These are phyloP conservation scores for Diaporthe sp. DNA, from an alignment of 2,329 filamentous ascomycete genomes.

Conservation along the genomic window DNA sequence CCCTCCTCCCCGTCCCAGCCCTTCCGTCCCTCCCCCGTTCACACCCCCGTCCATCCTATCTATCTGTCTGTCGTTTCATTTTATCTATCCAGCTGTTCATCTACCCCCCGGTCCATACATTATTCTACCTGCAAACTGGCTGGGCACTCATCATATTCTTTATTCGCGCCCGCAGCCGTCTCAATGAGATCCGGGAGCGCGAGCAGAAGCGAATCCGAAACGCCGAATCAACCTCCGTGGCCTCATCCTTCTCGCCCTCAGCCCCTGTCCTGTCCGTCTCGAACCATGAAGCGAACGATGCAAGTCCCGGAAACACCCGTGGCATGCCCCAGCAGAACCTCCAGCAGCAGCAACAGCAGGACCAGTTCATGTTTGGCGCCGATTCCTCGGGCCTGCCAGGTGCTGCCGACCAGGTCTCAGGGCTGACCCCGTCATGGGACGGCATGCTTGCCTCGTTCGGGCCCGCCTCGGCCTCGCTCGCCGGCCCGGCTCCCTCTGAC, in stretches of 20 bases:
- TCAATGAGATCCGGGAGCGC: slow-evolving; percentile 38
- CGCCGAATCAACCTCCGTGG: slow-evolving; percentile 18
- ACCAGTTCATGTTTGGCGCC: slow-evolving; percentile 30
- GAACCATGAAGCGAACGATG: slow-evolving; percentile 21
- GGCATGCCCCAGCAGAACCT: slow-evolving; percentile 15
- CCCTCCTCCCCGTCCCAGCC: not conserved
- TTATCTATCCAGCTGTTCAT: not conserved
- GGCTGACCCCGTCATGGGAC: slow-evolving; percentile 32
- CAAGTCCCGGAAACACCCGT: slow-evolving; percentile 9
- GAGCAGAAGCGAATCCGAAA: slow-evolving; percentile 33
- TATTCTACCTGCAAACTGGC: not conserved
- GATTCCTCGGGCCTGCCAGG: slow-evolving; percentile 24
- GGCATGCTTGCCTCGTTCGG: slow-evolving; percentile 32
- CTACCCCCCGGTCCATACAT: not conserved
- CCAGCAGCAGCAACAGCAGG: slow-evolving; percentile 28
- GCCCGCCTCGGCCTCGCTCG: slow-evolving; percentile 30
- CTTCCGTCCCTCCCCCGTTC: not conserved
- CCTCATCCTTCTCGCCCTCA: slow-evolving; percentile 19
- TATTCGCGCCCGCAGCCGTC: slow-evolving; percentile 18
- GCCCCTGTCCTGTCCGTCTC: slow-evolving; percentile 23
- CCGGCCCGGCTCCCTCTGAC: slow-evolving; percentile 2
- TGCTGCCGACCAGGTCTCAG: slow-evolving; percentile 29
- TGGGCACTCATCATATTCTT: slow-evolving; percentile 24
- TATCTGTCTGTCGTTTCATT: not conserved
- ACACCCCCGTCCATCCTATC: not conserved